phyloP scores from a whole-genome alignment of 305 asterid genomes.

The Fraxinus sp. region DNA sequence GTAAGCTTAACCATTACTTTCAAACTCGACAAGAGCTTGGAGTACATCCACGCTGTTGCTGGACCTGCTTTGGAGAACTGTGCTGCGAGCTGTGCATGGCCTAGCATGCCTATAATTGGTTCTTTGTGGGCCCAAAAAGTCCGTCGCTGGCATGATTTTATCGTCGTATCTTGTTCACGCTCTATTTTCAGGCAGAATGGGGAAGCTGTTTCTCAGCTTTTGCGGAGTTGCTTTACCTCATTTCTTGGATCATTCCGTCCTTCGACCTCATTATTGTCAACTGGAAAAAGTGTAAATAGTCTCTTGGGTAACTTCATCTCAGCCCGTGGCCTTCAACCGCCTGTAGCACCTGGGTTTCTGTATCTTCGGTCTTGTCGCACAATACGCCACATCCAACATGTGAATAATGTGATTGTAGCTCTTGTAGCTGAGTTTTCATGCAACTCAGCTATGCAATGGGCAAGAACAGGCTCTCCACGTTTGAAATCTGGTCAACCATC shows the following conservation, averaged over 20 bases:
- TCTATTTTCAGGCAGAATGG: slow-evolving; percentile 28
- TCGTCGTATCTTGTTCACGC: slow-evolving; percentile 25
- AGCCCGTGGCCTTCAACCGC: slow-evolving; percentile 16
- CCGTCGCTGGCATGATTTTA: slow-evolving; percentile 28
- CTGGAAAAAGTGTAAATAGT: slow-evolving; percentile 22
- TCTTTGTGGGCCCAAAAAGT: slow-evolving; percentile 34
- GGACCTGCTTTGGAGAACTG: slow-evolving; percentile 29
- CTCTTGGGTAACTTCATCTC: slow-evolving; percentile 29
- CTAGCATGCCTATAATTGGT: slow-evolving; percentile 32
- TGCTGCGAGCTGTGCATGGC: slow-evolving; percentile 34
- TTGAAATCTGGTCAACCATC: slow-evolving; percentile 23
- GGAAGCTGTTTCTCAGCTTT: slow-evolving; percentile 32
- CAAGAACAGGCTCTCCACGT: slow-evolving; percentile 15
- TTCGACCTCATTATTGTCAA: background rate
- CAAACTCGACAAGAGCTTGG: slow-evolving; percentile 26
- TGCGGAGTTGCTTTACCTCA: slow-evolving; percentile 27
- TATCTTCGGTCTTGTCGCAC: slow-evolving; percentile 26
- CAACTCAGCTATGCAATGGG: slow-evolving; percentile 13
- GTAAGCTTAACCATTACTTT: slow-evolving; percentile 35
- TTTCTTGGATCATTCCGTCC: slow-evolving; percentile 23
- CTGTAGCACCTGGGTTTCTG: slow-evolving; percentile 34
- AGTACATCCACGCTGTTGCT: slow-evolving; percentile 20
- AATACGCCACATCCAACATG: slow-evolving; percentile 21
- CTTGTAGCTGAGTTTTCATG: slow-evolving; percentile 22
- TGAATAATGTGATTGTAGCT: slow-evolving; percentile 23